Evolutionary conservation across 192 early-diverging fungal genomes (phyloP).

Genomic region (Gigaspora rosea): DNA sequence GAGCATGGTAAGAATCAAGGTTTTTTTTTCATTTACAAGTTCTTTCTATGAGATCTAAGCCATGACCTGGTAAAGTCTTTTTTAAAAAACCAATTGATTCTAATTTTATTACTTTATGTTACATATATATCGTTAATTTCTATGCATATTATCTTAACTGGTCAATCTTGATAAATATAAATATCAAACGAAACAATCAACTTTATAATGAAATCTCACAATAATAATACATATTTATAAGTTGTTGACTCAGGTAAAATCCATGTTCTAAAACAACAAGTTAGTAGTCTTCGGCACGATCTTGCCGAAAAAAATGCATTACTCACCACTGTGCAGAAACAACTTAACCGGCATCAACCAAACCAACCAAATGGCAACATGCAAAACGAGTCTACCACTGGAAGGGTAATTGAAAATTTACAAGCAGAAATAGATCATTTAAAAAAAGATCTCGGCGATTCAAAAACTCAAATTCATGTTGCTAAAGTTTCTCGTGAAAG

Average conservation of each 20-base stretch:
- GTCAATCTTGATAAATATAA: no score
- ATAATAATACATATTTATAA: background rate
- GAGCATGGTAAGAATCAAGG: background rate
- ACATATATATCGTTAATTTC: background rate
- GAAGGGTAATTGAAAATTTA: constrained; percentile 27
- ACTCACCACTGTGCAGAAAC: constrained; percentile 26
- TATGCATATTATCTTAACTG: background rate
- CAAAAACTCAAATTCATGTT: constrained; percentile 24
- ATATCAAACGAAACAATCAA: background rate
- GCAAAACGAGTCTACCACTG: constrained; percentile 15
- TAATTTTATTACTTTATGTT: background rate
- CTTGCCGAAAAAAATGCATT: constrained; percentile 30
- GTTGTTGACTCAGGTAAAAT: constrained; percentile 1
- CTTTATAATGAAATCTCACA: background rate
- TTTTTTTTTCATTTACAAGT: no score
- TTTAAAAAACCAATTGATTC: background rate
- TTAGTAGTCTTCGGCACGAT: constrained; percentile 18
- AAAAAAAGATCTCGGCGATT: constrained; percentile 28
- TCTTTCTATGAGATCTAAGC: no score
- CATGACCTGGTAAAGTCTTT: background rate
- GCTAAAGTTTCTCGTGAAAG: constrained; percentile 27
- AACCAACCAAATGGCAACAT: background rate
- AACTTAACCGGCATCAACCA: constrained; percentile 18
- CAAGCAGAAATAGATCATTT: constrained; percentile 29
- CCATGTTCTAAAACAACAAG: constrained; percentile 18